Conservation (phyloP, 2,329 filamentous ascomycete genomes). For the Colletotrichum lini region DNA sequence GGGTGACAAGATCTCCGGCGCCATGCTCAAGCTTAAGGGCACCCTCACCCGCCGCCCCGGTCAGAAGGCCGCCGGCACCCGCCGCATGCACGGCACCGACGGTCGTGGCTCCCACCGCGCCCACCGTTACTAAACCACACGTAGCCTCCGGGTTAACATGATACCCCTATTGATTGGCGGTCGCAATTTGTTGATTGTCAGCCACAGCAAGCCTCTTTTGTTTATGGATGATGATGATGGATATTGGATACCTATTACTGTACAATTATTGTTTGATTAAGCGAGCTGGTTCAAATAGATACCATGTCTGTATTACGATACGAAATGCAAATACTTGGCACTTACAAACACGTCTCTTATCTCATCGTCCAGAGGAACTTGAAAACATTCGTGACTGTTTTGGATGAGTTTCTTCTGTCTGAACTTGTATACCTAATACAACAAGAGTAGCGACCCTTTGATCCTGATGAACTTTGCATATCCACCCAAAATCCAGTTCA, state of each 20-base stretch:
- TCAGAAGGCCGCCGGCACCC: slow-evolving; percentile 77
- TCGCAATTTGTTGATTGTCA: background rate
- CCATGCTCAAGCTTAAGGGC: slow-evolving; percentile 81
- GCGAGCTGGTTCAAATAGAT: slow-evolving; percentile 27
- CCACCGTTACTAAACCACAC: slow-evolving; percentile 43
- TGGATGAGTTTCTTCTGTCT: too few relatives aligned
- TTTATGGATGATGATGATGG: slow-evolving; percentile 22
- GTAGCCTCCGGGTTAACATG: background rate
- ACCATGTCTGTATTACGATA: slow-evolving; percentile 32
- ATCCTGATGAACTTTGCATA: background rate
- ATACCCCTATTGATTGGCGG: background rate
- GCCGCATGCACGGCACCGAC: slow-evolving; percentile 82
- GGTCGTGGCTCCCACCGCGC: slow-evolving; percentile 69
- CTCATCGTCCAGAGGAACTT: too few relatives aligned
- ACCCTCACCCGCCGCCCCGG: slow-evolving; percentile 77
- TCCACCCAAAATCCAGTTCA: slow-evolving; percentile 1
- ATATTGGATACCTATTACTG: slow-evolving; percentile 21
- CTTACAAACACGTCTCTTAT: too few relatives aligned
- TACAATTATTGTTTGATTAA: slow-evolving; percentile 26
- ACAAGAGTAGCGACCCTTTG: background rate
- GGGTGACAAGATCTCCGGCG: slow-evolving; percentile 84
- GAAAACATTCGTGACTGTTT: too few relatives aligned
- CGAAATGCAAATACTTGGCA: background rate
- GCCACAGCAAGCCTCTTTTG: background rate
- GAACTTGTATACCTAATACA: background rate